Base-by-base conservation (phyloP, 768 basidiomycete genomes). In the Tubosaeta brunneosetosa region DNA sequence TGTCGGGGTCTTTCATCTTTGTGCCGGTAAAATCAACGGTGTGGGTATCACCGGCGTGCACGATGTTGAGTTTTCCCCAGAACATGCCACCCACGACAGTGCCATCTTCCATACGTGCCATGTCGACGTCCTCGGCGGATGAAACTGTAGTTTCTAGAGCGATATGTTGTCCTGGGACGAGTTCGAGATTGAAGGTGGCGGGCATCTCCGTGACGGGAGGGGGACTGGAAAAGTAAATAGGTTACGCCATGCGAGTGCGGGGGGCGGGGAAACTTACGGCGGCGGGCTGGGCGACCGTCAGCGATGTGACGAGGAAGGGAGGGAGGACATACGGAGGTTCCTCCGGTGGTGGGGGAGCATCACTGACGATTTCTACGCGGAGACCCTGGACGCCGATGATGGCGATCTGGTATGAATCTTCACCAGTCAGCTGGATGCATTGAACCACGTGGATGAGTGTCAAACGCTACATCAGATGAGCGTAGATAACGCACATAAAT, bases 331-430 rank as follows among this genome's bases (percentile, higher is more conserved):
- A 91, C 89, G 86, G 85, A 59, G 88, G 85, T 60, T 90, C 88
- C 50, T 89, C 84, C 44, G 88, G 85, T 13, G 89, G 91, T 4
- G 91, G 91, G 7, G 91, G 89, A 6, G 80, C 86, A 70, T 93
- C 91, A 47, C 83, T 83, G 45, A 91, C 86, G 51, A 93, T 90
- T 69, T 93, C 91, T 46, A 93, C 88, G 37, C 89, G 80, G 53
- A 90, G 77, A 49, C 88, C 89, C 65, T 87, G 85, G 11, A 89
- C 83, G 50, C 86, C 85, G 78, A 86, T 84, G 51, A 81, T 80
- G n/a, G 91, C 89, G 56, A 93, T 91, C 73, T 91, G 88, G 66
- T 84, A 93, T 7, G 91, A 91, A 61, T 91, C 91, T 65, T 93
- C 89, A 47, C 85, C 80, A 13, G 86, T 88, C 52, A 92, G 74